Evolutionary conservation across 192 early-diverging fungal genomes (phyloP).

Genomic region (Lobulomyces angularis): DNA sequence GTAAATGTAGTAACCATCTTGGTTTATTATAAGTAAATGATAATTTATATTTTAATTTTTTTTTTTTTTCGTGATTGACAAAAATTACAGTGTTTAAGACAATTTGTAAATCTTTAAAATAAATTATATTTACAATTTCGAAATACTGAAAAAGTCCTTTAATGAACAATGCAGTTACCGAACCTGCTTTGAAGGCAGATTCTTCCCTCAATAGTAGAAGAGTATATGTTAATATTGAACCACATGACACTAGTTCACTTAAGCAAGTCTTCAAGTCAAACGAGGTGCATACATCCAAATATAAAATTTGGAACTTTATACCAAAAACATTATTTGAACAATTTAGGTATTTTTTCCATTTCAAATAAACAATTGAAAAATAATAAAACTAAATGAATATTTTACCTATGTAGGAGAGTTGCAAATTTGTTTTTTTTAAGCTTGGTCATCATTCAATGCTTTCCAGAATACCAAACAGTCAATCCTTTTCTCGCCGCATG

Average conservation of each 20-base stretch:
- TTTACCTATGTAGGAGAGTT: slow-evolving; percentile 17
- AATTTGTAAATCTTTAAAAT: too few relatives aligned
- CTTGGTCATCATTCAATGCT: slow-evolving; percentile 67
- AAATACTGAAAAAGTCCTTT: too few relatives aligned
- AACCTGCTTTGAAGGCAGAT: too few relatives aligned
- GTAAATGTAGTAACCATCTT: too few relatives aligned
- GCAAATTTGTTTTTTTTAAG: slow-evolving; percentile 74
- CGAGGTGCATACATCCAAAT: slow-evolving; percentile 80
- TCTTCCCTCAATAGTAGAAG: too few relatives aligned
- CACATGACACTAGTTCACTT: slow-evolving; percentile 14
- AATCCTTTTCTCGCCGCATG: slow-evolving; percentile 68
- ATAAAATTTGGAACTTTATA: slow-evolving; percentile 71
- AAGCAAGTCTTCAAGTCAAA: slow-evolving; percentile 56
- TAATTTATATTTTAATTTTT: too few relatives aligned
- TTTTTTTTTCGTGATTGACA: too few relatives aligned
- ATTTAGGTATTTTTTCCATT: slow-evolving; percentile 45
- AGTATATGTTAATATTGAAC: slow-evolving; percentile 1
- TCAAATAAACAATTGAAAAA: background rate
- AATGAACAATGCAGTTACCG: too few relatives aligned
- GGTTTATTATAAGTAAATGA: too few relatives aligned
- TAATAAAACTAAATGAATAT: background rate
- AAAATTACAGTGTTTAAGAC: too few relatives aligned
- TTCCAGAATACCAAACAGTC: slow-evolving; percentile 68
- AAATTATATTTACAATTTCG: too few relatives aligned
- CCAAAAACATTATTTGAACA: slow-evolving; percentile 89